A percentile compares a stretch with the other conserved stretches of the same genome.
These are phyloP conservation scores for Elongisporangium anandrum DNA, from an alignment of 352 stramenopile species.

Conservation along the genomic window DNA sequence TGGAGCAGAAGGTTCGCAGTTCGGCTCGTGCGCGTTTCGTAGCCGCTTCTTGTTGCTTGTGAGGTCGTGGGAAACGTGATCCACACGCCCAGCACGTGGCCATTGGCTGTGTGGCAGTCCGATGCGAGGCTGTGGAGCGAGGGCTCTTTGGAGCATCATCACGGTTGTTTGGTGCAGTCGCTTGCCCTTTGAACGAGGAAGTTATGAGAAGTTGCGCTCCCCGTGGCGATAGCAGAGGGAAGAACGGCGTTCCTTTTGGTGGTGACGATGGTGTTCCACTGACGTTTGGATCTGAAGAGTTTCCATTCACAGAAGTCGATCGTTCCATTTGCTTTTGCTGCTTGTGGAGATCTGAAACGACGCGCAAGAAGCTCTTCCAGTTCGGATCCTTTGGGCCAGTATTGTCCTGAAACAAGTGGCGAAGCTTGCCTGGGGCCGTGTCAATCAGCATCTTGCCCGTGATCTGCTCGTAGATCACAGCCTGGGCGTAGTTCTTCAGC, in stretches of 20 bases:
- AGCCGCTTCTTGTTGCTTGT: conserved; percentile 7
- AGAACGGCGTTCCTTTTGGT: conserved; percentile 6
- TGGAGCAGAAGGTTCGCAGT: conserved; percentile 33
- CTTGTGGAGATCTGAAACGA: conserved; percentile 35
- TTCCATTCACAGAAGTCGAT: not conserved
- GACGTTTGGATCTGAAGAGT: conserved; percentile 1
- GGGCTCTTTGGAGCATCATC: not conserved
- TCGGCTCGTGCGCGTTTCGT: conserved; percentile 2
- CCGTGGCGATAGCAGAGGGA: conserved; percentile 25
- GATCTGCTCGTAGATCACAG: conserved; percentile 58
- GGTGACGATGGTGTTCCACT: conserved; percentile 2
- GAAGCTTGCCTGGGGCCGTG: conserved; percentile 34
- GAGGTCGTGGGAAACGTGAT: conserved; percentile 37
- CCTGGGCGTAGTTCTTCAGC: conserved; percentile 41
- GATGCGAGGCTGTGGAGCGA: conserved; percentile 1
- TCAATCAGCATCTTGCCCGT: conserved; percentile 52
- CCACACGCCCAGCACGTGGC: conserved; percentile 67
- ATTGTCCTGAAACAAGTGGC: conserved; percentile 31
- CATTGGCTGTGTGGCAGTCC: conserved; percentile 14
- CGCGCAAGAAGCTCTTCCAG: conserved; percentile 46
- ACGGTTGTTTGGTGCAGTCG: conserved; percentile 1
- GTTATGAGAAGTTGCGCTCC: conserved; percentile 6
- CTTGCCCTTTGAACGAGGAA: conserved; percentile 1
- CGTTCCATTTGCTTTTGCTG: conserved; percentile 34
- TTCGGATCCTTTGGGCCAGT: conserved; percentile 23